Conservation (phyloP, 192 early-diverging fungal genomes). For the Backusella parvicylindrica region DNA sequence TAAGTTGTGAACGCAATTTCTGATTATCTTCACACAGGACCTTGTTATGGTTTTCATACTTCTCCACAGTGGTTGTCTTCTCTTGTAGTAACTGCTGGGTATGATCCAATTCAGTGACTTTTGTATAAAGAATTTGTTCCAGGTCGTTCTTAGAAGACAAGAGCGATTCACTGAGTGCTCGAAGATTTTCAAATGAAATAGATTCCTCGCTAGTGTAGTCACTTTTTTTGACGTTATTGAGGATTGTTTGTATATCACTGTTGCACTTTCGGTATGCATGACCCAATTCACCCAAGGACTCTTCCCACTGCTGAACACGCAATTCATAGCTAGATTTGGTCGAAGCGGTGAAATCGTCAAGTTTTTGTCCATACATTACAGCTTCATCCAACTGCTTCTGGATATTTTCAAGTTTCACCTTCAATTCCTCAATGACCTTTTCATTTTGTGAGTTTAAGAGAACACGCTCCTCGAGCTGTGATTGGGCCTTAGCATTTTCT, state of each 20-base stretch:
- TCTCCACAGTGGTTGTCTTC: not conserved
- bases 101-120: not conserved
- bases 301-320: not conserved
- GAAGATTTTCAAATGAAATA: not conserved
- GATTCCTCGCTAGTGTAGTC: not conserved
- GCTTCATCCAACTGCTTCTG: not conserved
- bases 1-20: not conserved
- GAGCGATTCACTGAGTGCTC: not conserved
- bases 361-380: not conserved
- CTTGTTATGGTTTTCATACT: not conserved
- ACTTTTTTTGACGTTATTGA: not conserved
- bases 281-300: not conserved
- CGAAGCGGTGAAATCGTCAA: not conserved
- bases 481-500: not conserved
- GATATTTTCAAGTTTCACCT: not conserved
- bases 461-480: not conserved
- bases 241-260: not conserved
- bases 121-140: not conserved
- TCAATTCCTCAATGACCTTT: not conserved
- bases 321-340: not conserved
- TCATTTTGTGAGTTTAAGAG: not conserved
- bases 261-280: not conserved
- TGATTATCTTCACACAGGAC: not conserved
- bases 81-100: not conserved
- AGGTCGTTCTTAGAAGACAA: not conserved